Base-by-base conservation (phyloP, 2,329 filamentous ascomycete species). In the Lachnellula hyalina region DNA sequence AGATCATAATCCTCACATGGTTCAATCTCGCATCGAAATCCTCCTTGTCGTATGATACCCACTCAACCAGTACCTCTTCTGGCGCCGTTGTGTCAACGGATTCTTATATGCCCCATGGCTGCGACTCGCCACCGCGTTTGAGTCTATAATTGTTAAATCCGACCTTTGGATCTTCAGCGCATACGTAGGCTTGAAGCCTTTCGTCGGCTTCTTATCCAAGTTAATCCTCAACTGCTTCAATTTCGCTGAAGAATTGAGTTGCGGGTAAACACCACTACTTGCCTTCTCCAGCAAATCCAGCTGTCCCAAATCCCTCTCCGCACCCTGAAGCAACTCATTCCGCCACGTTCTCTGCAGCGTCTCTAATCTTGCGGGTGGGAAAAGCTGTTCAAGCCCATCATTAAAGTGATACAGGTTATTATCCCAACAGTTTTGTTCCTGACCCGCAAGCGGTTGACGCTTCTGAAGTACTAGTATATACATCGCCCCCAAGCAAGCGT, bases 201-300 rank as follows among this genome's bases (percentile, higher is more conserved):
- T 60, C 48, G 72, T 74, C 1, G 74, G 69, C 49, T 68, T 69
- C 42, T 68, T 63, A 60, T 77, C 75, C 49, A 77, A 71, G 64
- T 77, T 77, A 61, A 77, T 75, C 50, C 73, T 70, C 21, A 77
- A 69, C 48, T 74, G 70, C 63, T 77, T 77, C 51, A 77, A 69
- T 45, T 68, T 72, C 42, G 74, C 75, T 0, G 74, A 73, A 23
- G 28, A 32, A 32, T 9, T 32, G 12, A 32, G 28, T 9, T 32
- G 28, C 28, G 28, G 28, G 28, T 32, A 32, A 32, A 32, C 28
- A 12, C 28, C 9, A 32, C 28, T 32, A 32, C 28, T 32, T 9
- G 28, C 28, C 8, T 12, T 32, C 28, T 32, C 28, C 28, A 32
- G 9, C 28, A 32, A 9, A 32, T 32, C 28, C 9, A 77, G 69